phyloP scores from a whole-genome alignment of 441 rosid genomes.

The Euphorbia corollata region DNA sequence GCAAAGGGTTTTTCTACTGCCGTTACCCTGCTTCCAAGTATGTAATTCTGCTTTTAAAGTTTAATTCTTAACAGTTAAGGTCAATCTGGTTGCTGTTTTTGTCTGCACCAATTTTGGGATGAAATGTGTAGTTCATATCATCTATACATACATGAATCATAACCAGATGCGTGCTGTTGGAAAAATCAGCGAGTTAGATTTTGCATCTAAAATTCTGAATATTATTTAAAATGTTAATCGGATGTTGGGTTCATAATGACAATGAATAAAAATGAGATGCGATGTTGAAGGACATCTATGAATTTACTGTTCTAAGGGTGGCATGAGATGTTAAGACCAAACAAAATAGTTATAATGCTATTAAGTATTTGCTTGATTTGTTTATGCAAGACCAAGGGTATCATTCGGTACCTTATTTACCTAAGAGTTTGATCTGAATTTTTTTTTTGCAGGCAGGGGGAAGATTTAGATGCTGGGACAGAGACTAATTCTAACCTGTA shows the following conservation, averaged over 20 bases:
- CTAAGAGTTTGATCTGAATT: neutral
- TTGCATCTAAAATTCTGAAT: too few relatives aligned
- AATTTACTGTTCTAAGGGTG: neutral
- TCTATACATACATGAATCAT: too few relatives aligned
- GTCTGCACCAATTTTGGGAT: too few relatives aligned
- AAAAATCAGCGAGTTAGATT: too few relatives aligned
- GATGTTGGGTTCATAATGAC: neutral
- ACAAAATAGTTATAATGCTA: neutral
- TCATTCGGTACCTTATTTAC: neutral
- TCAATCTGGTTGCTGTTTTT: too few relatives aligned
- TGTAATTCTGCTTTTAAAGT: too few relatives aligned
- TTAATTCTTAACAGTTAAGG: too few relatives aligned
- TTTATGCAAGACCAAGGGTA: neutral
- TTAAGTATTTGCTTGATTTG: neutral
- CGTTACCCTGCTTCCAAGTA: too few relatives aligned
- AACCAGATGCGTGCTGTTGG: too few relatives aligned
- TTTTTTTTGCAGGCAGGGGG: slow-evolving; percentile 58
- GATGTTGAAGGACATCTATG: neutral
- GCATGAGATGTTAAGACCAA: neutral
- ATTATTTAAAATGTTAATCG: too few relatives aligned
- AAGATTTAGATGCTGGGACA: slow-evolving; percentile 77
- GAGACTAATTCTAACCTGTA: slow-evolving; percentile 76
- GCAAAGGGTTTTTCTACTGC: too few relatives aligned
- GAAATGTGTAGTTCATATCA: too few relatives aligned
- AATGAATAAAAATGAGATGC: neutral